Conservation (phyloP, 1,284 basidiomycete genomes). For the Abortiporus biennis region DNA sequence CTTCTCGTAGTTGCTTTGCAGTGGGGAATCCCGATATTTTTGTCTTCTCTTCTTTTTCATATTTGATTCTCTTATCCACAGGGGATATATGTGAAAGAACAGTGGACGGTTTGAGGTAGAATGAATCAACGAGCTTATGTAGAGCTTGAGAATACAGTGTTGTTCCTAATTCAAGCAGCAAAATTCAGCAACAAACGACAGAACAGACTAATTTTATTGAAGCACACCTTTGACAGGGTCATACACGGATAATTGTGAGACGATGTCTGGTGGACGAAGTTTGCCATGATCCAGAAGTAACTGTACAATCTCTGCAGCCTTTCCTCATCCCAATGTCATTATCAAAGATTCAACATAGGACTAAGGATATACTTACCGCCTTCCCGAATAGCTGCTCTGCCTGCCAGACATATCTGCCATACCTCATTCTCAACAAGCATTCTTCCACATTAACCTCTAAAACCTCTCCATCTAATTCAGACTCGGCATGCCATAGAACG, state of each 20-base stretch:
- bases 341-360: constrained; percentile 7
- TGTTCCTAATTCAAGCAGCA: constrained; percentile 30
- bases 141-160: constrained; percentile 51
- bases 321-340: no score
- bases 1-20: constrained; percentile 65
- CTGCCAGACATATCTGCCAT: constrained; percentile 74
- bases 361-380: constrained; percentile 42
- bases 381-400: constrained; percentile 66
- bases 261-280: constrained; percentile 69
- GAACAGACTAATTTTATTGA: no score
- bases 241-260: constrained; percentile 43
- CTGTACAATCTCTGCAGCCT: constrained; percentile 75
- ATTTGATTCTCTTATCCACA: constrained; percentile 67
- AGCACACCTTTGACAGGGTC: constrained; percentile 52
- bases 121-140: constrained; percentile 56
- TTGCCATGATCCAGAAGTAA: constrained; percentile 83
- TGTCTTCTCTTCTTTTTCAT: constrained; percentile 67
- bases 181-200: background rate
- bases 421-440: constrained; percentile 73
- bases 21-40: constrained; percentile 71
- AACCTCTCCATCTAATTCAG: constrained; percentile 70
- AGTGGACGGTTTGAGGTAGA: constrained; percentile 71
- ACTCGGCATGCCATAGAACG: constrained; percentile 77
- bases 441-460: constrained; percentile 77
- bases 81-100: constrained; percentile 68